Base-by-base conservation (phyloP, 768 basidiomycete genomes). In the Krasilnikovozyma curviuscula region DNA sequence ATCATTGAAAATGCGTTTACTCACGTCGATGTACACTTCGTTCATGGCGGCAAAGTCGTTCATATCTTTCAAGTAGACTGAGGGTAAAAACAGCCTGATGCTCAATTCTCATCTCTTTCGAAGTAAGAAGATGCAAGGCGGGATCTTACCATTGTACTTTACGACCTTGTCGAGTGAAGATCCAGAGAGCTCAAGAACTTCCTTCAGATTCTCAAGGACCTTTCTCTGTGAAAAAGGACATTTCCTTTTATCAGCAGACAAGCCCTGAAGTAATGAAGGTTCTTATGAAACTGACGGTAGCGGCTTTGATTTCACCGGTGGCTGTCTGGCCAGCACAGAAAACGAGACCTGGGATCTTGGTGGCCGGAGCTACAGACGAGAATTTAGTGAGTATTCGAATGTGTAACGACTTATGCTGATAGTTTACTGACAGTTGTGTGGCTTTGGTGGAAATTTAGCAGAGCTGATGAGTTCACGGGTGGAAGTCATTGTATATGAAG, bases 401-500 rank as follows among this genome's bases (percentile, higher is more conserved):
- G 12, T 34, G 18, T 18, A 34, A 12, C 12, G 33, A 34, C 33
- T 34, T 18, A 12, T 18, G 18, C 9, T 10, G 13, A 16, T 1
- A 23, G 6, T 37, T 9, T 31, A 54, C 54, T 31, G n/a, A 58
- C 59, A 55, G 44, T 58, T 58, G 54, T 61, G 59, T 14, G 59
- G 59, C 48, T 61, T 61, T 43, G 50, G 34, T 29, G 59, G 59
- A 52, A 58, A 58, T 37, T 58, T 54, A n/a, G 56, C 56, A 52
- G 32, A 53, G 31, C 46, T 51, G 49, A 61, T 56, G 42, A 58
- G 46, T 50, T 57, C 46, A 24, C 57, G 59, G 18, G 59, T 31
- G 9, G 32, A 19, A 2, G 32, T 24, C 13, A 5, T 27, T 44
- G 24, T 6, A 44, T 24, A 44, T 25, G 12, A 2, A 25, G 4